Base-by-base conservation (phyloP, 2,329 filamentous ascomycete genomes). In the Aspergillus candidus region DNA sequence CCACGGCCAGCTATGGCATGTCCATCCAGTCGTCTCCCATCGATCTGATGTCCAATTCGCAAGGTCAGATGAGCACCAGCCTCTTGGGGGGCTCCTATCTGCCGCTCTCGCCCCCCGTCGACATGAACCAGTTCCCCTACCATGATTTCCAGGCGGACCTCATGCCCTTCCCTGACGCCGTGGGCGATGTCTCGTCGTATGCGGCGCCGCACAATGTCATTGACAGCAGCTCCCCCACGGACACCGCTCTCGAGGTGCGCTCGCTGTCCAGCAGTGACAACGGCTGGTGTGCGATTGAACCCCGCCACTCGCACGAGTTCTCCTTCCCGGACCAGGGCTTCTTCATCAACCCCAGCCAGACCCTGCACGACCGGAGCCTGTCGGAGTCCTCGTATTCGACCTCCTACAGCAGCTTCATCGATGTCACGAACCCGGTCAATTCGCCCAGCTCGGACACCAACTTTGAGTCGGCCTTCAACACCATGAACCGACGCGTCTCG, bases 321-420 rank as follows among this genome's bases (percentile, higher is more conserved):
- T 80, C 78, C 39, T 76, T 76, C 55, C 74, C 77, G 36, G 74
- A 83, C 33, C 71, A 70, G 46, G 71, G 72, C 11, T 83, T 86
- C 53, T 90, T 95, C 60, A 94, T 94, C 74, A 95, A 96, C 68
- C 91, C 91, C 2, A 82, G 84, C 50, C 86, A 95, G 70, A 94
- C 89, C 1, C 73, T 97, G 40, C 91, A 96, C 70, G 78, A 94
- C 59, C 81, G 90, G 55, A 90, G 84, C 43, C 83, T 85, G 57
- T 95, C 90, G 4, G 88, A 94, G 58, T 93, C 88, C 2, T 93
- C 86, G 1, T 79, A 83, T 53, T 83, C 86, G 1, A 84, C 74
- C 63, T 88, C 70, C 65, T 88, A 76, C 72, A 81, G 76, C 51
- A 93, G 87, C 70, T 94, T 85, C 56, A 88, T 94, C 63, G 88